A percentile compares a stretch with the other conserved stretches of the same genome.
These are phyloP conservation scores for Rosa rugosa DNA, from an alignment of 306 rosid species.

Conservation along the genomic window DNA sequence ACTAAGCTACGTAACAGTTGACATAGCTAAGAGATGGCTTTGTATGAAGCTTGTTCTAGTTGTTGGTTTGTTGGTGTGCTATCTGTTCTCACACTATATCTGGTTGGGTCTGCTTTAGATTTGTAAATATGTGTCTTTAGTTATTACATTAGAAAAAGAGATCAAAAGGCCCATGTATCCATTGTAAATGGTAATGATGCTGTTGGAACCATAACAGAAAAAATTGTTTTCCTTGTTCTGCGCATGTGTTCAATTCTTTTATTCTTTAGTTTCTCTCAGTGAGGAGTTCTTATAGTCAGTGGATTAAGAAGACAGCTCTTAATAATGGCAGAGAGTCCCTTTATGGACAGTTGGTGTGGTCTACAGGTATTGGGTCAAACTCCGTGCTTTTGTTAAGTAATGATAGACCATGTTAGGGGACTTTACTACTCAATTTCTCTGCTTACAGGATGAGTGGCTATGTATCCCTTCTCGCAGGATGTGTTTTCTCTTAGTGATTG, in stretches of 20 bases:
- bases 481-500: constrained; percentile 79
- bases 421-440: background rate
- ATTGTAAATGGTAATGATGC: background rate
- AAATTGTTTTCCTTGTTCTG: background rate
- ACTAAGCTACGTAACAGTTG: background rate
- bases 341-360: background rate
- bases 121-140: background rate
- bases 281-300: background rate
- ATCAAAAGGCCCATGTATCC: background rate
- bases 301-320: background rate
- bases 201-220: background rate
- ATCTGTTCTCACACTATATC: background rate
- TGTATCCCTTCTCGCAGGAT: constrained; percentile 61
- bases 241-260: background rate
- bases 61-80: background rate
- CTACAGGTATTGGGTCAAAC: background rate
- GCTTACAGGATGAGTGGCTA: constrained; percentile 77
- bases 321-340: background rate
- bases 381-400: background rate
- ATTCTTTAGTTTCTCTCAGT: no score
- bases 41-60: background rate
- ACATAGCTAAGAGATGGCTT: background rate
- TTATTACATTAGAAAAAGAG: background rate
- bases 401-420: background rate
- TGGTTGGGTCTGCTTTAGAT: background rate